These are phyloP conservation scores for Penicillium arizonense DNA, from an alignment of 495 filamentous ascomycete genomes.

Conservation along the genomic window DNA sequence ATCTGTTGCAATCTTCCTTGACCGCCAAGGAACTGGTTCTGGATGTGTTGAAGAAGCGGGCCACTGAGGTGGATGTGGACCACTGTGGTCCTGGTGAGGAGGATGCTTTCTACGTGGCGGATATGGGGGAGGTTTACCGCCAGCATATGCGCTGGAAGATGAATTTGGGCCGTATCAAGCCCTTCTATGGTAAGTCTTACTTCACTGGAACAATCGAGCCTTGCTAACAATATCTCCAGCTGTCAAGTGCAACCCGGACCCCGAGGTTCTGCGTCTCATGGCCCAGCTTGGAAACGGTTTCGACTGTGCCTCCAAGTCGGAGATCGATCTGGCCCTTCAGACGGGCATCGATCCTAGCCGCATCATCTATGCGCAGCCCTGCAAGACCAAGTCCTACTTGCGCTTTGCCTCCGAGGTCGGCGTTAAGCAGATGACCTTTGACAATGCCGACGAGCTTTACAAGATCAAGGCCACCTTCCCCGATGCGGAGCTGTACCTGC, in stretches of 20 bases:
- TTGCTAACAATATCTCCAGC: conserved; percentile 47
- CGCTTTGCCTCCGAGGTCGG: conserved; percentile 78
- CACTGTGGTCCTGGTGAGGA: conserved; percentile 85
- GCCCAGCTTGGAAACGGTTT: conserved; percentile 89
- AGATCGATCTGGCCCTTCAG: conserved; percentile 87
- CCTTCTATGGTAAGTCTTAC: conserved; percentile 80
- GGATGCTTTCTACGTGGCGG: conserved; percentile 96
- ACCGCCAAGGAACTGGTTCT: conserved; percentile 63
- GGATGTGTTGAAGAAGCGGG: conserved; percentile 75
- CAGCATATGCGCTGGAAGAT: conserved; percentile 98
- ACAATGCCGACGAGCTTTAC: conserved; percentile 96
- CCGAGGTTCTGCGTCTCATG: conserved; percentile 82
- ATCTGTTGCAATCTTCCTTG: conserved; percentile 46
- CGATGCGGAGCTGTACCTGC: conserved; percentile 84
- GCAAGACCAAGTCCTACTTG: conserved; percentile 98
- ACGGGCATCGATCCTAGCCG: conserved; percentile 84
- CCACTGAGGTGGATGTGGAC: conserved; percentile 79
- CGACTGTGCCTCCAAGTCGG: conserved; percentile 95
- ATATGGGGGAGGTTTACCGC: conserved; percentile 97
- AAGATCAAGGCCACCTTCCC: conserved; percentile 93
- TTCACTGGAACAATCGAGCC: not conserved
- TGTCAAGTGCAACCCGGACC: conserved; percentile 97
- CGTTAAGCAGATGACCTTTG: conserved; percentile 98
- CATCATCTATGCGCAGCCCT: conserved; percentile 98
- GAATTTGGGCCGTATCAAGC: conserved; percentile 88